Percentiles rank a stretch among this genome's conserved stretches.
These are phyloP conservation scores for Panicum virgatum DNA, from an alignment of 202 grass and related monocot species.

Conservation along the genomic window DNA sequence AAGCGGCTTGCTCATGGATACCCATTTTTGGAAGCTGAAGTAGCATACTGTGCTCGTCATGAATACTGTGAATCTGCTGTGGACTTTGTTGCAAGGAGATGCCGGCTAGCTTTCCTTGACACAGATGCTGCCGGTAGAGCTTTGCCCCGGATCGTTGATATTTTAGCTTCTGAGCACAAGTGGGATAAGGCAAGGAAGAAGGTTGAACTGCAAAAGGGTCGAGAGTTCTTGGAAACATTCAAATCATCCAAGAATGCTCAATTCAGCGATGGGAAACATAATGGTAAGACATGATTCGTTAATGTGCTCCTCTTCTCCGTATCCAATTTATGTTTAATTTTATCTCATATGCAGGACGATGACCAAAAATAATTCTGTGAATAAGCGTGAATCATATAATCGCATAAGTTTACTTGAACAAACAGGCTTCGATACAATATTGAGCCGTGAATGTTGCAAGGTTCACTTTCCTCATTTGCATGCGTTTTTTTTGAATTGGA, in stretches of 20 bases:
- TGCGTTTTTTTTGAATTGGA: neutral
- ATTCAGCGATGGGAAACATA: slow-evolving; percentile 93
- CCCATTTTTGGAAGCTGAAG: slow-evolving; percentile 93
- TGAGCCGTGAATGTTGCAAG: slow-evolving; percentile 20
- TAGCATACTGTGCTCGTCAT: slow-evolving; percentile 88
- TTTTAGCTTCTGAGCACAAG: slow-evolving; percentile 76
- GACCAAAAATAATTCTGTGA: slow-evolving; percentile 15
- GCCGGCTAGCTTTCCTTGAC: slow-evolving; percentile 86
- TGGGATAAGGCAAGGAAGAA: slow-evolving; percentile 80
- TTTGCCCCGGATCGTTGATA: slow-evolving; percentile 74
- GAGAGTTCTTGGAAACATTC: slow-evolving; percentile 86
- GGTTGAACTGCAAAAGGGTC: slow-evolving; percentile 67
- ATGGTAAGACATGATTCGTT: slow-evolving; percentile 36
- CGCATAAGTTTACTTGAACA: neutral
- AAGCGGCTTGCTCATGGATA: slow-evolving; percentile 88
- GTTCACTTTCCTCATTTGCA: slow-evolving; percentile 3
- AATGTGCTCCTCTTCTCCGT: neutral
- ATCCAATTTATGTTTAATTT: neutral
- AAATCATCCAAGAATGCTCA: slow-evolving; percentile 93
- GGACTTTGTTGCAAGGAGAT: slow-evolving; percentile 88
- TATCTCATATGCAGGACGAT: slow-evolving; percentile 37
- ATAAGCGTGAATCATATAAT: slow-evolving; percentile 33
- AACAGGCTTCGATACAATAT: slow-evolving; percentile 14
- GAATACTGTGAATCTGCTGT: slow-evolving; percentile 89
- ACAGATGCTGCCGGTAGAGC: slow-evolving; percentile 74